Base-by-base conservation (phyloP, 1,284 basidiomycete species). In the Pterula multifida region DNA sequence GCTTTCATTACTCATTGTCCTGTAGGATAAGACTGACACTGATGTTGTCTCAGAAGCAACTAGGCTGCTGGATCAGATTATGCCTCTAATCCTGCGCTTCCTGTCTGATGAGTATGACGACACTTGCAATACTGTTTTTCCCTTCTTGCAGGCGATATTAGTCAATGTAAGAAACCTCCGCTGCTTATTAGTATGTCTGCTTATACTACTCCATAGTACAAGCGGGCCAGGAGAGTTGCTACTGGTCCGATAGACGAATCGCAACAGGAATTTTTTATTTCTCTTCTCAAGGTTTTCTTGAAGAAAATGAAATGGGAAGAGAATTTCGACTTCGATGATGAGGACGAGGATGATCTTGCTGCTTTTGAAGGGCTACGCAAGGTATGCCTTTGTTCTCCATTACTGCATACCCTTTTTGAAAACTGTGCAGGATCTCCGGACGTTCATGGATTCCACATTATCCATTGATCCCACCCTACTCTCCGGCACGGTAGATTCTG, bases 241-340 rank as follows among this genome's bases (percentile, higher is more conserved):
- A 67, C 79, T 0, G 77, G 76, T n/a, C 77, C 78, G 11, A 68
- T 86, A 19, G 79, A 92, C 35, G 78, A 77, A 1, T 69, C 79
- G 53, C 92, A 88, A 61, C 80, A 83, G 25, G 72, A 81, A 3
- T 95, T 98, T 70, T 74, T 98, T 15, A 70, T 73, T 3, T 85
- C 84, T 2, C 71, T 98, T 3, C 73, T 98, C 13, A 74, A 85
- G 56, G 84, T 92, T 32, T 78, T 91, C 32, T 68, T 98, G 26
- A 73, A 78, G 50, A 98, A 98, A 68, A 77, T 90, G 64, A 95
- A 92, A 61, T 99, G 97, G 97, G 86, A 90, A 49, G 76, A 81
- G 55, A 81, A 85, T 0, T 79, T 78, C 2, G 86, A 93, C 59
- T 83, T 85, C 3, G 79, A 84, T 32, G 90, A 93, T 56, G 75